Evolutionary conservation across 129 eudicot species (phyloP).

Genomic region (Flaveria brownii): DNA sequence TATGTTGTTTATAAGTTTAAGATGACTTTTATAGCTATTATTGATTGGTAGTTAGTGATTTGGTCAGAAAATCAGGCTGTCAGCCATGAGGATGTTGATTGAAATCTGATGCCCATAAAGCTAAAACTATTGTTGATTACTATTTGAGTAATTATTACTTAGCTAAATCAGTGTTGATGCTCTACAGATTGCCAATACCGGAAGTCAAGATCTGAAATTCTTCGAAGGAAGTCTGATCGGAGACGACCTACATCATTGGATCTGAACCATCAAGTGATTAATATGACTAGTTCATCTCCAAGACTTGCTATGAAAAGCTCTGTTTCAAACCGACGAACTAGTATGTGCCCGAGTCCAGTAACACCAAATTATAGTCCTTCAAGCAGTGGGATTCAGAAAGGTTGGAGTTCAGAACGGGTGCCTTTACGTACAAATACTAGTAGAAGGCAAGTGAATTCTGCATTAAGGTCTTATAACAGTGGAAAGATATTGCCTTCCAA

Average conservation of each 20-base stretch:
- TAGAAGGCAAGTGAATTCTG: constrained; percentile 50
- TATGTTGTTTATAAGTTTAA: not conserved
- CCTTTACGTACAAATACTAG: constrained; percentile 51
- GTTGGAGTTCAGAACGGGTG: constrained; percentile 97
- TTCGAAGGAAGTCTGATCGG: constrained; percentile 55
- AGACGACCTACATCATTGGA: constrained; percentile 76
- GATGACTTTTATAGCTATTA: constrained; percentile 34
- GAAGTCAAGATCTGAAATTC: constrained; percentile 66
- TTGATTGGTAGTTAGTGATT: constrained; percentile 19
- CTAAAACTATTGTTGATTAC: constrained; percentile 23
- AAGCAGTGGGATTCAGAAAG: constrained; percentile 57
- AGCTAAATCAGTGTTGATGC: constrained; percentile 10
- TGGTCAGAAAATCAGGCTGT: constrained; percentile 18
- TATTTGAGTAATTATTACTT: not conserved
- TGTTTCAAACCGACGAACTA: constrained; percentile 33
- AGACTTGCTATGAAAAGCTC: constrained; percentile 65
- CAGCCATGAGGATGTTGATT: not conserved
- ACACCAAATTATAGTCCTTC: constrained; percentile 74
- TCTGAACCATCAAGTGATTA: constrained; percentile 55
- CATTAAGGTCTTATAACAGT: constrained; percentile 62
- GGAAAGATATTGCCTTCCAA: constrained; percentile 85
- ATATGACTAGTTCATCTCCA: constrained; percentile 66
- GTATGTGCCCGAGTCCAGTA: constrained; percentile 79
- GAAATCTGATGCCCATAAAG: constrained; percentile 20
- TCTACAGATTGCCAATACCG: constrained; percentile 71